A percentile compares a stretch with the other conserved stretches of the same genome.
Conservation (phyloP, 805 yeast genomes). For the Peterozyma xylosa region DNA sequence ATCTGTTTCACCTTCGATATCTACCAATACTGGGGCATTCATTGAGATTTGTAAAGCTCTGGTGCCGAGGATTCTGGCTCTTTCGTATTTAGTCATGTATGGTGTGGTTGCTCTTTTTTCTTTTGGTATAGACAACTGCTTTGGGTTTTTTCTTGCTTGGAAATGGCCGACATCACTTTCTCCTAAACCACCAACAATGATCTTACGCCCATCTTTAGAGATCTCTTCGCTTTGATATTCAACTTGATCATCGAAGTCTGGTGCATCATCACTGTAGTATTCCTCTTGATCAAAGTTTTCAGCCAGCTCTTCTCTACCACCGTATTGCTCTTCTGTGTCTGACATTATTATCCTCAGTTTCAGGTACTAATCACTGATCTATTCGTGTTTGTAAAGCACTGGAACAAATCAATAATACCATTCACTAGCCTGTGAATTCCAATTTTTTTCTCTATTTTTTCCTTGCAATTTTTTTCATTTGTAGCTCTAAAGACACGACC, state of each 20-base stretch:
- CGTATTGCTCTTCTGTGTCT: constrained; percentile 52
- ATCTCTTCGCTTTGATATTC: constrained; percentile 35
- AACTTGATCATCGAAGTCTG: constrained; percentile 30
- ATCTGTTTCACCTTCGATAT: constrained; percentile 97
- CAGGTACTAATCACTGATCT: no score
- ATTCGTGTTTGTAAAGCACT: no score
- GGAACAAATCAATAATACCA: no score
- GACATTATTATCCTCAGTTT: constrained; percentile 29
- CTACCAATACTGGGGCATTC: constrained; percentile 98
- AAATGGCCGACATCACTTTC: constrained; percentile 36
- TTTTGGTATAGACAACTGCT: constrained; percentile 81
- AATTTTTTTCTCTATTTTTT: no score
- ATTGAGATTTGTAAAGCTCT: constrained; percentile 95
- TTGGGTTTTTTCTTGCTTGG: constrained; percentile 53
- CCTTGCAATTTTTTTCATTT: no score
- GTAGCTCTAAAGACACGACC: no score
- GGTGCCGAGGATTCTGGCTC: constrained; percentile 96
- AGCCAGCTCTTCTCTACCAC: constrained; percentile 61
- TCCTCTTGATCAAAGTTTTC: constrained; percentile 86
- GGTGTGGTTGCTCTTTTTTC: constrained; percentile 94
- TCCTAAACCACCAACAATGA: constrained; percentile 65
- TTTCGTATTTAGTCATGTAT: constrained; percentile 97
- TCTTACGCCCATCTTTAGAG: constrained; percentile 65
- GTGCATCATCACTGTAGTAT: constrained; percentile 26
- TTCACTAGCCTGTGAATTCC: no score